Conservation (phyloP, 352 stramenopile species). For the Globisporangium yorkense region DNA sequence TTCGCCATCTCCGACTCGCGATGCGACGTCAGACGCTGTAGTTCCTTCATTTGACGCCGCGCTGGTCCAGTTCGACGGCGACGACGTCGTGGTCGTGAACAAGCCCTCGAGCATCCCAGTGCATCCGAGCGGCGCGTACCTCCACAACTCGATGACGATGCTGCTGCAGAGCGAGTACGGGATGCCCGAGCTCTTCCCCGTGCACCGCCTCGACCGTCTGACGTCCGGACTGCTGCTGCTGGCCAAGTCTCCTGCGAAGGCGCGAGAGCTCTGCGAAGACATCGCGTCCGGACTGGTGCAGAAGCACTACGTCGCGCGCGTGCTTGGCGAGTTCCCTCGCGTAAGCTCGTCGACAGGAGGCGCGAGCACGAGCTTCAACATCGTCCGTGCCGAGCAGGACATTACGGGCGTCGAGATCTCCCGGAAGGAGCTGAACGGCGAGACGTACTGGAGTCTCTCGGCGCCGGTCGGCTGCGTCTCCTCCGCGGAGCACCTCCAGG, state of each 20-base stretch:
- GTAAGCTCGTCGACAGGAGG: background rate
- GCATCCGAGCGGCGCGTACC: constrained; percentile 88
- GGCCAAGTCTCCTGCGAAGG: constrained; percentile 37
- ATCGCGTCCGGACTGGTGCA: constrained; percentile 30
- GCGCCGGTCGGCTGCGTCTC: constrained; percentile 30
- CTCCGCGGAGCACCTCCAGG: constrained; percentile 14
- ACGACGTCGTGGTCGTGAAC: constrained; percentile 54
- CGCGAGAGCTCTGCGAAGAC: constrained; percentile 31
- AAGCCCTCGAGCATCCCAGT: constrained; percentile 89
- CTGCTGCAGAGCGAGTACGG: constrained; percentile 32
- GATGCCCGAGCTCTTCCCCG: constrained; percentile 47
- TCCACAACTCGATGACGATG: constrained; percentile 85
- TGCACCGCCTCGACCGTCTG: constrained; percentile 93
- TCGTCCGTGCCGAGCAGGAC: background rate
- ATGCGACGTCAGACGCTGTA: background rate
- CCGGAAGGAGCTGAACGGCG: background rate
- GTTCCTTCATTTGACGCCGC: constrained; percentile 1
- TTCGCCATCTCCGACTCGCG: background rate
- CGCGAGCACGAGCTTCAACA: background rate
- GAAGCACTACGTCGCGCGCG: constrained; percentile 52
- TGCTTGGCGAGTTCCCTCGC: constrained; percentile 34
- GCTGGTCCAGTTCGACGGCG: constrained; percentile 38
- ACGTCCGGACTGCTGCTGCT: constrained; percentile 79
- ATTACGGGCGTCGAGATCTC: constrained; percentile 1
- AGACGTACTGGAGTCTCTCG: constrained; percentile 30